A percentile compares a stretch with the other conserved stretches of the same genome.
Conservation (phyloP, 1,284 basidiomycete species). For the Abortiporus biennis region DNA sequence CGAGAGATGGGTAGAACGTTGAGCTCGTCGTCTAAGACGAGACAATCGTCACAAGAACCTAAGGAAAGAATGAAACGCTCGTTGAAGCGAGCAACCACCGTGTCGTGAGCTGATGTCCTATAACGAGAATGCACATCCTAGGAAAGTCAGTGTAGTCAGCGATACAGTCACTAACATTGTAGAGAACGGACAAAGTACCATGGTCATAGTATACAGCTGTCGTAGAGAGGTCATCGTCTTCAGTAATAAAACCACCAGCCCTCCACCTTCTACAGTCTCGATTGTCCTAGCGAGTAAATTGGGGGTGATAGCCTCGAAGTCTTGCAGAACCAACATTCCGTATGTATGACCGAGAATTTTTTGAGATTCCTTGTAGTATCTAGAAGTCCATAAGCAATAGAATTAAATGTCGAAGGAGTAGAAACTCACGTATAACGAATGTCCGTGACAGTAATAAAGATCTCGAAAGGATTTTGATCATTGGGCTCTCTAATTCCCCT, state of each 20-base stretch:
- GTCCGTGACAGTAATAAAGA: conserved; percentile 98
- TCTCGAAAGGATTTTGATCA: conserved; percentile 96
- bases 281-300: conserved; percentile 96
- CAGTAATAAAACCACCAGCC: conserved; percentile 85
- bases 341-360: conserved; percentile 97
- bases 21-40: conserved; percentile 96
- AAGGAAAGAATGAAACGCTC: conserved; percentile 96
- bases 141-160: not conserved
- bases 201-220: conserved; percentile 94
- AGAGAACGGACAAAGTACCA: conserved; percentile 49
- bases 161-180: too few species aligned
- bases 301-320: conserved; percentile 98
- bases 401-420: not conserved
- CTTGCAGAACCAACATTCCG: conserved; percentile 96
- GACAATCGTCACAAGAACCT: conserved; percentile 85
- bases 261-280: conserved; percentile 98
- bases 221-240: conserved; percentile 94
- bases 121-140: conserved; percentile 95
- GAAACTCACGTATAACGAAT: conserved; percentile 86
- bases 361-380: conserved; percentile 90
- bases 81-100: conserved; percentile 94
- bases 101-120: conserved; percentile 85
- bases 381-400: conserved; percentile 15
- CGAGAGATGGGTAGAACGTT: conserved; percentile 97
- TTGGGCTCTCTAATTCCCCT: conserved; percentile 91